Conservation (phyloP, 2,329 filamentous ascomycete genomes). For the Cytospora paraplurivora region DNA sequence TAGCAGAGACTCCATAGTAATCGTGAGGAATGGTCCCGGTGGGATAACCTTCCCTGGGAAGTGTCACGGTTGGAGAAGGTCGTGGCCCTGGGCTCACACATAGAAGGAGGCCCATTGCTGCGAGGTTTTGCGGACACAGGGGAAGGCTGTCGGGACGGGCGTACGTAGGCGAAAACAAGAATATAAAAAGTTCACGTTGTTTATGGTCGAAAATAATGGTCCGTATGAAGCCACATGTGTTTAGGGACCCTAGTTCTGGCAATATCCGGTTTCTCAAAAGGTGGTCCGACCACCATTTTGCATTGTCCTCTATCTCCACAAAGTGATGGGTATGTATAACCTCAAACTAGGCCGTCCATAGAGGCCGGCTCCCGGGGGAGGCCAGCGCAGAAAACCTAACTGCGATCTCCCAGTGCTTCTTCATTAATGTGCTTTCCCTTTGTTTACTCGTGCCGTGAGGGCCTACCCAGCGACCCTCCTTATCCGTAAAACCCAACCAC, state of each 20-base stretch:
- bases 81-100: neutral
- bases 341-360: neutral
- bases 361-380: neutral
- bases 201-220: neutral
- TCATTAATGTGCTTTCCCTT: neutral
- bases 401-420: neutral
- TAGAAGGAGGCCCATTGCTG: neutral
- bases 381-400: neutral
- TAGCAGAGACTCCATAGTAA: neutral
- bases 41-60: neutral
- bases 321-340: neutral
- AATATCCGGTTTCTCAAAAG: neutral
- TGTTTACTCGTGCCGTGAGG: neutral
- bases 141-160: constrained; percentile 4
- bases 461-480: neutral
- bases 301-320: neutral
- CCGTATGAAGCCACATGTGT: neutral
- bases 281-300: neutral
- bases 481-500: neutral
- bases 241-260: neutral
- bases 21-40: neutral
- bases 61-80: neutral
- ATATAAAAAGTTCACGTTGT: constrained; percentile 24
- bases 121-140: constrained; percentile 1
- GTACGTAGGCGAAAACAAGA: constrained; percentile 19